phyloP scores from a whole-genome alignment of 139 green algal genomes.

The Tetradesmus obliquus region DNA sequence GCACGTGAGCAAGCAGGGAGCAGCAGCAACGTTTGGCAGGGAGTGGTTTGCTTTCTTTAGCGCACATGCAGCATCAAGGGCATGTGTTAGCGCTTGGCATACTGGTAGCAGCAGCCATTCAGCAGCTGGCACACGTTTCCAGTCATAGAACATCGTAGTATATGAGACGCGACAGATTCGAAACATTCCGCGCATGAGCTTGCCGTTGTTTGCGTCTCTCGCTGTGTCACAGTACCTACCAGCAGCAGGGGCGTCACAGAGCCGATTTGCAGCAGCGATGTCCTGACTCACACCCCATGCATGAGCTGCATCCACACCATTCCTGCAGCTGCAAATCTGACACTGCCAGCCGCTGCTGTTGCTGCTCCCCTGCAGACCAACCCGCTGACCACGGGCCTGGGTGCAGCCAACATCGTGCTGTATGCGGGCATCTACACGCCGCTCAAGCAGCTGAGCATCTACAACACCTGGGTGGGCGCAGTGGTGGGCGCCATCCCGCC shows the following conservation, averaged over 20 bases:
- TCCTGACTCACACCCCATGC: no score
- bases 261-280: no score
- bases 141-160: no score
- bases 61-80: no score
- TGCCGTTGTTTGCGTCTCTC: no score
- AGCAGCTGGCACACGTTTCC: no score
- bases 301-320: background rate
- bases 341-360: background rate
- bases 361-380: constrained; percentile 79
- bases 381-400: constrained; percentile 83
- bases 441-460: constrained; percentile 90
- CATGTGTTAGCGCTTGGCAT: no score
- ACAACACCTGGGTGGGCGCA: constrained; percentile 96
- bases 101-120: no score
- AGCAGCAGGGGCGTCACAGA: no score
- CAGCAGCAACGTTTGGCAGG: background rate
- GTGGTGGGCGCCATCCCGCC: constrained; percentile 97
- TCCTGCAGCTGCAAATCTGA: background rate
- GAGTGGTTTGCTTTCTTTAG: background rate
- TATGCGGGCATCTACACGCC: constrained; percentile 98
- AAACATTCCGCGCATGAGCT: no score
- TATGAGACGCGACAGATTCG: no score
- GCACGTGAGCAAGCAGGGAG: constrained; percentile 59
- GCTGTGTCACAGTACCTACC: no score
- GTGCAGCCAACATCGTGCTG: constrained; percentile 94